Evolutionary conservation across 2,329 filamentous ascomycete species (phyloP), one percentile per base, ranked within the genome.

Genomic region (Didymella segeticola): DNA sequence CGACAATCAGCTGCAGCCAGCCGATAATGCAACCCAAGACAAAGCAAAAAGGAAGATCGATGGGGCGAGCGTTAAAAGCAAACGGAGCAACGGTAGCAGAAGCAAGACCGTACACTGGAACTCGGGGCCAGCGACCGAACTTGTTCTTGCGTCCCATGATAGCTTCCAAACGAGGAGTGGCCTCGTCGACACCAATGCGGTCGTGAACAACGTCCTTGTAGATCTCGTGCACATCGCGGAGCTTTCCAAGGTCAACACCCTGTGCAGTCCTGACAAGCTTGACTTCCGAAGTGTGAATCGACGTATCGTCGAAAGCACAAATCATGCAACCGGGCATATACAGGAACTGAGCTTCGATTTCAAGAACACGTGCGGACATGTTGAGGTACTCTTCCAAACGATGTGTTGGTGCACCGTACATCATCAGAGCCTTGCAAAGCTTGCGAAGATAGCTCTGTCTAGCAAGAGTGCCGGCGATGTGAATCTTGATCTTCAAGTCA

Each of bases 311-410:
- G 68, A 97, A 96, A 4, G 91, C 93, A 69, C 96, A 89, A 51
- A 97, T 90, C 93, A 97, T 97, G 68, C 90, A 96, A 0, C 90
- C 90, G 0, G 93, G 92, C 25, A 96, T 85, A 70, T 96, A 97
- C 19, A 96, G 78, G 64, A 95, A 96, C 66, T 96, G 91, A 5
- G 89, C 89, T 61, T 96, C 89, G 14, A 96, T 93, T 73, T 93
- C 90, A 30, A 97, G 82, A 1, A 95, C 90, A n/a, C 90, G 84
- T 1, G 93, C 88, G 8, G 90, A 92, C 89, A 93, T 96, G 58
- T 84, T 87, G 85, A 97, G 88, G 73, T 96, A 96, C 70, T 96
- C 89, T 74, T 97, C 93, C 17, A 97, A 79, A 10, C 93, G 87
- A 77, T 97, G 93, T 0, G 92, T 96, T 1, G 93, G 93, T 1